Base-by-base conservation (phyloP, 495 filamentous ascomycete genomes). In the Lepidopterella palustris region DNA sequence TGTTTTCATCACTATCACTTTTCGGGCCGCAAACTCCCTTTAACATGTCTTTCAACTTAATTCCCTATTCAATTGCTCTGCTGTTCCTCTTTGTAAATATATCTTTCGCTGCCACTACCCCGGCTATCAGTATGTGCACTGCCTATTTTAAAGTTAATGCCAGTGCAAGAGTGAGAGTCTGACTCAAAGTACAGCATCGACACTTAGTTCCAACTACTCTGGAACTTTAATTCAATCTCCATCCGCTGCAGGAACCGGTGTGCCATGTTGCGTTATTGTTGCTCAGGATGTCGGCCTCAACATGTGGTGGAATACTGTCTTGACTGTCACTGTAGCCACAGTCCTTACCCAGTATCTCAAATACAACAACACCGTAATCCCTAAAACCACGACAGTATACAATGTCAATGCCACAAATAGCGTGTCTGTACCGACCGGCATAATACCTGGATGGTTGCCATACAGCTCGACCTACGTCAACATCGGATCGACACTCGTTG, bases 361-460 rank as follows among this genome's bases (percentile, higher is more conserved):
- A n/a, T 57, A 57, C 31, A 57, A 57, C 39, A 57, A 57, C 10
- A 57, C 55, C 9, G 32, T 42, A 0, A 45, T 57, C 15, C 23
- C 25, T 3, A 57, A 28, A 5, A 47, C 55, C 21, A 57, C 55
- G 8, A 57, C 55, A 11, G 5, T 57, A 23, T 57, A 42, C n/a
- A 47, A 50, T 25, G 47, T 24, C 47, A 9, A 18, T 1, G 47
- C 47, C 5, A 50, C 20, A 9, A 13, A 50, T 25, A 27, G 24
- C 15, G 15, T 26, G 15, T 18, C 15, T 8, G 18, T 50, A 25
- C 47, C 47, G 47, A 24, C 47, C 5, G 47, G 26, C 47, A 50
- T 50, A 24, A 50, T 50, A 24, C 47, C 47, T 4, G 47, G n/a
- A 8, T 9, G 26, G 15, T 15, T 50, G 15, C 3, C 26, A 24